Conservation (phyloP, 805 yeast genomes). For the Myxozyma lipomycoides region DNA sequence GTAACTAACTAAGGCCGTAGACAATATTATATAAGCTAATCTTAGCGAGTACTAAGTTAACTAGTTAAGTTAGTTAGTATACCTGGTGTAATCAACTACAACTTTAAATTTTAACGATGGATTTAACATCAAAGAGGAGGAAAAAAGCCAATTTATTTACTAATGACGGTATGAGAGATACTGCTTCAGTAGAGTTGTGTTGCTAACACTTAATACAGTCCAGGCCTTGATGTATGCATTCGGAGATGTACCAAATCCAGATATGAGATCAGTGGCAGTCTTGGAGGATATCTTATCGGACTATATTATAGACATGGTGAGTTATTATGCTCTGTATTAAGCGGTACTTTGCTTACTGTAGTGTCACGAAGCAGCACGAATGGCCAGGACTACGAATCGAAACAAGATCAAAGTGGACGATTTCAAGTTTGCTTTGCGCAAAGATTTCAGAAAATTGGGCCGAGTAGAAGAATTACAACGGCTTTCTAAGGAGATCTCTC, state of each 20-base stretch:
- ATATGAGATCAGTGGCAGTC: conserved; percentile 59
- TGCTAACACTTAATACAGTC: conserved; percentile 43
- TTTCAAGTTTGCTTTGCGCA: conserved; percentile 63
- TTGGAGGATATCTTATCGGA: conserved; percentile 65
- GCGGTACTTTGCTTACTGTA: conserved; percentile 2
- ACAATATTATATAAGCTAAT: too few relatives aligned
- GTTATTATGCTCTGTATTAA: conserved; percentile 18
- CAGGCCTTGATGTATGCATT: conserved; percentile 62
- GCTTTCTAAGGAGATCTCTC: conserved; percentile 57
- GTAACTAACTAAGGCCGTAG: too few relatives aligned
- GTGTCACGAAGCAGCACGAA: conserved; percentile 52
- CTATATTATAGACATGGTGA: conserved; percentile 53
- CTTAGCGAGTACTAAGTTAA: too few relatives aligned
- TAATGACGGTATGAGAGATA: conserved; percentile 40
- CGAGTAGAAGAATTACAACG: conserved; percentile 62
- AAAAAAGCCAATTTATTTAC: conserved; percentile 46
- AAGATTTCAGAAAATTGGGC: conserved; percentile 63
- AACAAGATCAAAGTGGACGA: conserved; percentile 68
- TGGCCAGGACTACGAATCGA: conserved; percentile 51
- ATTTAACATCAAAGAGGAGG: conserved; percentile 32
- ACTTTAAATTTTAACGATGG: too few relatives aligned
- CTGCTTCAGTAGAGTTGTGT: conserved; percentile 28
- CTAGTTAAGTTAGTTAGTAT: too few relatives aligned
- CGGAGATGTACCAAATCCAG: conserved; percentile 68
- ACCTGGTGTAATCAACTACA: too few relatives aligned